Conservation (phyloP, 1,284 basidiomycete species). For the Rhodotorula sp. region DNA sequence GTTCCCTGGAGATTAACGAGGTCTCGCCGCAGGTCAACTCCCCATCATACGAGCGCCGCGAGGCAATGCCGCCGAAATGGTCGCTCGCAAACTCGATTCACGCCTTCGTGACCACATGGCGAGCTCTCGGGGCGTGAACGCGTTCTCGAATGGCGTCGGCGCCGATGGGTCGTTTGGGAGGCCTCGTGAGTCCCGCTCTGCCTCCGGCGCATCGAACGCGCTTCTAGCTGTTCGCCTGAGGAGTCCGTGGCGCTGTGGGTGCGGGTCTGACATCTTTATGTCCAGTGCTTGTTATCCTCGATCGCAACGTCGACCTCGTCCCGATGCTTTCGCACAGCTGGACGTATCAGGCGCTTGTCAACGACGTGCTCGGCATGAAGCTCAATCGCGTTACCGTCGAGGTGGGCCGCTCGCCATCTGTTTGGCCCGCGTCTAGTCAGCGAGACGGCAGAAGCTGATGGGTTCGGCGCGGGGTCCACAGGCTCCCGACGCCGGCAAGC, state of each 20-base stretch:
- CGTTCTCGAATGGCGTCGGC: conserved; percentile 51
- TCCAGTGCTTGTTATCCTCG: conserved; percentile 76
- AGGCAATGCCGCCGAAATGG: conserved; percentile 98
- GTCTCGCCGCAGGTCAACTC: conserved; percentile 66
- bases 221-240: no score
- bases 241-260: neutral
- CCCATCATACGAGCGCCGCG: conserved; percentile 92
- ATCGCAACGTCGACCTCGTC: conserved; percentile 92
- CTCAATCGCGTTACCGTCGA: conserved; percentile 88
- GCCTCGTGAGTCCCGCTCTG: conserved; percentile 46
- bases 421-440: neutral
- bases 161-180: conserved; percentile 60
- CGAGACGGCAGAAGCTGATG: neutral
- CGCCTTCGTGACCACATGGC: conserved; percentile 91
- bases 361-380: conserved; percentile 96
- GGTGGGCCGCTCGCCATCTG: conserved; percentile 43
- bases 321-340: conserved; percentile 96
- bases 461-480: conserved; percentile 33
- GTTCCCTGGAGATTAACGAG: neutral
- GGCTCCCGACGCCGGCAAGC: conserved; percentile 58
- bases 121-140: conserved; percentile 62
- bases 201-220: no score
- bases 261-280: neutral
- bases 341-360: conserved; percentile 98
- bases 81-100: conserved; percentile 89